phyloP scores from a whole-genome alignment of 176 grass and related monocot species.

The Cenchrus purpureus region DNA sequence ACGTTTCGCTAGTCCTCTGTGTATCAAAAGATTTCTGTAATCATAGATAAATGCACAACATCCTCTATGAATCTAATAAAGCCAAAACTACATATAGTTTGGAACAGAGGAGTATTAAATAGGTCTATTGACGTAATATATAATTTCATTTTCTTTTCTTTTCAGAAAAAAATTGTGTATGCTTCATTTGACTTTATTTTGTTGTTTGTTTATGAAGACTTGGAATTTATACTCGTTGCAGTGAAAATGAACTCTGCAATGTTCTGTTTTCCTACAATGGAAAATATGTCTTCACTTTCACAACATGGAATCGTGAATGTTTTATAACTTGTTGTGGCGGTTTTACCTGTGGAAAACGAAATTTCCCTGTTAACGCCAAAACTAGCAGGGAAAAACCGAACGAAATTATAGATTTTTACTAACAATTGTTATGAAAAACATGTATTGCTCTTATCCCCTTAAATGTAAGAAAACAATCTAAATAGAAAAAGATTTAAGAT shows the following conservation, averaged over 20 bases:
- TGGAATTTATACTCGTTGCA: not conserved
- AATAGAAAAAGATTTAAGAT: no score
- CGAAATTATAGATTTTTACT: no score
- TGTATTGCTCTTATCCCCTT: no score
- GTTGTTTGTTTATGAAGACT: not conserved
- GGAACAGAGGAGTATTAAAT: no score
- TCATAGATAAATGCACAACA: not conserved
- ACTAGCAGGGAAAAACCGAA: no score
- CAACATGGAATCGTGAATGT: not conserved
- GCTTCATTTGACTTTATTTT: not conserved
- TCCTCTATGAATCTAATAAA: no score
- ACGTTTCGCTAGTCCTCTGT: not conserved
- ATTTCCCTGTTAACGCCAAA: no score
- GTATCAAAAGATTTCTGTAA: not conserved
- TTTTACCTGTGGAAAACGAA: no score
- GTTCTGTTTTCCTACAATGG: no score
- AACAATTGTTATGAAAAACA: no score
- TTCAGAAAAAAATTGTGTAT: not conserved
- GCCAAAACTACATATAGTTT: no score
- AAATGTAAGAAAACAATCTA: no score
- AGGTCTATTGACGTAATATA: conserved; percentile 15
- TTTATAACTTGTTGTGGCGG: not conserved
- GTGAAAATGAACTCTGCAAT: not conserved
- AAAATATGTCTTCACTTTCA: not conserved
- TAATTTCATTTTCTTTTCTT: not conserved